Evolutionary conservation across 371 early-diverging fungal species (phyloP).

Genomic region (Mortierella sp.): DNA sequence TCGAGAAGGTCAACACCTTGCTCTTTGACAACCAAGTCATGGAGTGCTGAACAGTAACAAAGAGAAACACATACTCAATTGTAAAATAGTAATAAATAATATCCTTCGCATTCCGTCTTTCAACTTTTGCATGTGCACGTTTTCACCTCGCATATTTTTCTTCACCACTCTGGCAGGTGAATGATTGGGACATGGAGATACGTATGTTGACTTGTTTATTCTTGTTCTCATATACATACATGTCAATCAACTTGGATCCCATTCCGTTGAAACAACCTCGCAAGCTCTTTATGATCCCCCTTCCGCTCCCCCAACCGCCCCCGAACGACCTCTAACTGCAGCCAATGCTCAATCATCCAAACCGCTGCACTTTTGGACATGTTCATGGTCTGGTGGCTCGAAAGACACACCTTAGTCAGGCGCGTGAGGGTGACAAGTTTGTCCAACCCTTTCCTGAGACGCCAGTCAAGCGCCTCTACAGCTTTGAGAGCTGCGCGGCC

Average conservation of each 20-base stretch:
- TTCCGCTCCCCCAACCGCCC: constrained; percentile 14
- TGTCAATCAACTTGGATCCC: not conserved
- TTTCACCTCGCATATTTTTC: no score
- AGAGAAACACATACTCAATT: not conserved
- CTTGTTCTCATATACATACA: not conserved
- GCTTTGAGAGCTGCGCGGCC: not conserved
- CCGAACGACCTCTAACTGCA: not conserved
- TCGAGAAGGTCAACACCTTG: constrained; percentile 35
- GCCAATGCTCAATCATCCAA: constrained; percentile 22
- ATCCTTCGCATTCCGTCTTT: no score
- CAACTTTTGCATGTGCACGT: no score
- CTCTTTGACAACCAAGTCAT: constrained; percentile 37
- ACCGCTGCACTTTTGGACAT: constrained; percentile 12
- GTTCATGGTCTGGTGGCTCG: constrained; percentile 1
- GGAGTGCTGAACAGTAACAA: constrained; percentile 23
- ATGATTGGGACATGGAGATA: no score
- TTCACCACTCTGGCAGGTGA: no score
- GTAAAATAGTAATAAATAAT: not conserved
- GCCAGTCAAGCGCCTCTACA: constrained; percentile 12
- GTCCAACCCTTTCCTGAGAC: constrained; percentile 1
- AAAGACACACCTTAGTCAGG: not conserved
- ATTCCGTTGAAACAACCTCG: not conserved
- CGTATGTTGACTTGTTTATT: not conserved
- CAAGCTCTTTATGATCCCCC: constrained; percentile 10
- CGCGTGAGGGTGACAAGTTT: not conserved